phyloP scores from a whole-genome alignment of 2,329 filamentous ascomycete genomes.

The Trichoderma breve region DNA sequence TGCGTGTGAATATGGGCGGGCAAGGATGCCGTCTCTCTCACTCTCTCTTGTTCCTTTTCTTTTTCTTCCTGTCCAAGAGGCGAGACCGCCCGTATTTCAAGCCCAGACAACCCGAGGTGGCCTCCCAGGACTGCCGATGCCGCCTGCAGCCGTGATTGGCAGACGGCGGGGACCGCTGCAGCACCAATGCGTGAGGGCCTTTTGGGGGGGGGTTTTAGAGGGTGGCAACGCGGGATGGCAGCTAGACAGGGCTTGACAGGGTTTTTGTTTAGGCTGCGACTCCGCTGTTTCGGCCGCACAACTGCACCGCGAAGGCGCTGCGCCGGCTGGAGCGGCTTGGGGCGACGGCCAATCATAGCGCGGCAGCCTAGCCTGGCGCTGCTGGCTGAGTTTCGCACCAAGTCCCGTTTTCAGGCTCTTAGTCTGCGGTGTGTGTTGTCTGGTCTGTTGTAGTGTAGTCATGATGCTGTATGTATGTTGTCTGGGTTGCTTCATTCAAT shows the following conservation, averaged over 20 bases:
- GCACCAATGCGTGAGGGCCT: constrained; percentile 3
- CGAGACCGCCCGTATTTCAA: constrained; percentile 16
- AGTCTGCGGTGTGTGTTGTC: background rate
- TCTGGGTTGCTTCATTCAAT: no score
- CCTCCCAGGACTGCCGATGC: constrained; percentile 7
- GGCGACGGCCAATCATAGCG: constrained; percentile 35
- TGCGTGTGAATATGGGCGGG: background rate
- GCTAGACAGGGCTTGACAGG: constrained; percentile 17
- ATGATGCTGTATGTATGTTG: background rate
- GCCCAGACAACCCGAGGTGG: constrained; percentile 6
- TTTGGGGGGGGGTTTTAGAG: background rate
- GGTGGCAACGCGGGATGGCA: constrained; percentile 18
- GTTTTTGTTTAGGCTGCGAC: constrained; percentile 14
- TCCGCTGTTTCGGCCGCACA: constrained; percentile 27
- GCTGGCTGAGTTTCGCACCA: constrained; percentile 14
- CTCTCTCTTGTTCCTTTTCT: background rate
- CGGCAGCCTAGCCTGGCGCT: constrained; percentile 34
- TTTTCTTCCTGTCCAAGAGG: background rate
- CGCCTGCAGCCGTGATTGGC: constrained; percentile 13
- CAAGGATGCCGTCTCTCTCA: background rate
- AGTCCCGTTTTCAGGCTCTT: constrained; percentile 24
- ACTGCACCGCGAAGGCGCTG: constrained; percentile 22
- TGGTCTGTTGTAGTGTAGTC: background rate
- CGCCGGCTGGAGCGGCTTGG: constrained; percentile 23
- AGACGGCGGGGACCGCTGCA: constrained; percentile 12